These are phyloP conservation scores for Brassica cretica DNA, from an alignment of 345 rosid species.

Conservation along the genomic window DNA sequence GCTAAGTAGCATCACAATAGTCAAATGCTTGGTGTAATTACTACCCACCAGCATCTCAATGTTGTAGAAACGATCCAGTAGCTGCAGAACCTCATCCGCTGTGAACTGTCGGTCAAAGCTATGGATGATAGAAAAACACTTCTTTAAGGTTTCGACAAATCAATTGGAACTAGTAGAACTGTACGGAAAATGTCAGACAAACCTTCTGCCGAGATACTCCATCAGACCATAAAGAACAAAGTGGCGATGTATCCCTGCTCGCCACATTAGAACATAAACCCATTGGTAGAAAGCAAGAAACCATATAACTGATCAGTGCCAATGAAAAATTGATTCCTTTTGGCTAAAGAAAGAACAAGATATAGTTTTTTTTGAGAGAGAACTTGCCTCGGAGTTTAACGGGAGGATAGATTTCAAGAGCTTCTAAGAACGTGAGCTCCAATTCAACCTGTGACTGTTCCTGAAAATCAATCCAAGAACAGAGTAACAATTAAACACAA, in stretches of 20 bases:
- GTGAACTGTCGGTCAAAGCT: slow-evolving; percentile 86
- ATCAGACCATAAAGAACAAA: slow-evolving; percentile 89
- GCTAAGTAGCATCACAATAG: neutral
- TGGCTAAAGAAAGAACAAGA: neutral
- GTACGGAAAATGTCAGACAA: slow-evolving; percentile 16
- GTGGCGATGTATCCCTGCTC: slow-evolving; percentile 89
- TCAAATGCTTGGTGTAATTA: neutral
- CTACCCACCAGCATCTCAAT: slow-evolving; percentile 82
- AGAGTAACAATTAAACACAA: neutral
- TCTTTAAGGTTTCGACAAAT: slow-evolving; percentile 1
- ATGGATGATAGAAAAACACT: slow-evolving; percentile 24
- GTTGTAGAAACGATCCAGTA: slow-evolving; percentile 92
- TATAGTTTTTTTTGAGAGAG: neutral
- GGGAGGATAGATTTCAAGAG: slow-evolving; percentile 89
- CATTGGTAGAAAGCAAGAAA: slow-evolving; percentile 21
- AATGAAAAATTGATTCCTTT: neutral
- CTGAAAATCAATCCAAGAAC: slow-evolving; percentile 40
- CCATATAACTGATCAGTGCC: slow-evolving; percentile 14
- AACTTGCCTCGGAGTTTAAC: slow-evolving; percentile 70
- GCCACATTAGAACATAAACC: neutral
- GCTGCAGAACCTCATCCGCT: slow-evolving; percentile 85
- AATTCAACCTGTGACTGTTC: slow-evolving; percentile 93
- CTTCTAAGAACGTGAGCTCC: slow-evolving; percentile 90
- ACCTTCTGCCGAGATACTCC: slow-evolving; percentile 92
- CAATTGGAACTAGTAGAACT: neutral